phyloP scores from a whole-genome alignment of 495 filamentous ascomycete genomes.

The Trichocladium uniseriatum region DNA sequence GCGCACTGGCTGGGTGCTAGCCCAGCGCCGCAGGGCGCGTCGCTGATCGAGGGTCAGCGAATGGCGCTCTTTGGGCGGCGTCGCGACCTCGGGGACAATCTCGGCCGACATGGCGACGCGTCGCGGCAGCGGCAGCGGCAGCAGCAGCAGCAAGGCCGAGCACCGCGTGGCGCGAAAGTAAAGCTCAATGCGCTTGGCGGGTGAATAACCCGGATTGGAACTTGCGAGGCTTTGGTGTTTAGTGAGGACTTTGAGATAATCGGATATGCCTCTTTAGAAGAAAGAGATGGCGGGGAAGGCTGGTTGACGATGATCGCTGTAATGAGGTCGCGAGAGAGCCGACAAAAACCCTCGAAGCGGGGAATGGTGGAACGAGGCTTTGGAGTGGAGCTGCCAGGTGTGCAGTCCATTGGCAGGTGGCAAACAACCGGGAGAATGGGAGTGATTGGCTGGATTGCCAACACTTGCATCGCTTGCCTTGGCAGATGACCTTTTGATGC shows the following conservation, averaged over 20 bases:
- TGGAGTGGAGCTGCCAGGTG: neutral
- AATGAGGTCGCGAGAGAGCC: slow-evolving; percentile 7
- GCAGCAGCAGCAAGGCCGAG: too few species aligned
- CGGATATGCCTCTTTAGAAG: slow-evolving; percentile 3
- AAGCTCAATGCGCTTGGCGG: slow-evolving; percentile 8
- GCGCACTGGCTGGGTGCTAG: slow-evolving; percentile 38
- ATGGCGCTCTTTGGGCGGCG: slow-evolving; percentile 37
- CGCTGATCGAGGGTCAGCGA: slow-evolving; percentile 46
- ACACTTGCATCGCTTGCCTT: too few species aligned
- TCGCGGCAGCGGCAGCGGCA: neutral
- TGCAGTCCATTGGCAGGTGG: neutral
- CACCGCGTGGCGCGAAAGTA: slow-evolving; percentile 1
- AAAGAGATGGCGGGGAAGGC: neutral
- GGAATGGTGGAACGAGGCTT: neutral
- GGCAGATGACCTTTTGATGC: too few species aligned
- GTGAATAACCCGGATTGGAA: slow-evolving; percentile 1
- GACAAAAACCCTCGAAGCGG: neutral
- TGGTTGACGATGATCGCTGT: slow-evolving; percentile 12
- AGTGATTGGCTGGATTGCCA: too few species aligned
- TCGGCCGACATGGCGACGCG: slow-evolving; percentile 15
- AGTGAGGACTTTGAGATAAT: slow-evolving; percentile 10
- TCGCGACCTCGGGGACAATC: slow-evolving; percentile 6
- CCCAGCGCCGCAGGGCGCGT: slow-evolving; percentile 44
- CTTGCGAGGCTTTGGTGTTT: slow-evolving; percentile 11
- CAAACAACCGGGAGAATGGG: too few species aligned